Evolutionary conservation across 352 stramenopile genomes (phyloP), one percentile per base, ranked within the genome.

Genomic region (Phytophthora meadii): DNA sequence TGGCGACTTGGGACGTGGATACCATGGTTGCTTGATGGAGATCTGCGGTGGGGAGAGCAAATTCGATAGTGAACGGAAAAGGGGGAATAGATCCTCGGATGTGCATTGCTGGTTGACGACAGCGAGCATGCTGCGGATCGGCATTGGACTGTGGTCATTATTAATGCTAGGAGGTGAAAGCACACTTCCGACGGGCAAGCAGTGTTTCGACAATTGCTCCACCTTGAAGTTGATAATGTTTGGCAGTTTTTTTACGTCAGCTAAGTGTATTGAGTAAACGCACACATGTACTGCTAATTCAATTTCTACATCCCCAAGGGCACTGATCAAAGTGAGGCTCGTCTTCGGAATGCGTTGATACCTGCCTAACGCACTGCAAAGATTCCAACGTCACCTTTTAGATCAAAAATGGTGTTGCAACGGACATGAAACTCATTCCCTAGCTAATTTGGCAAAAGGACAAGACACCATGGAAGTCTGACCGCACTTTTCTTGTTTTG

Each of bases 1-100:
- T 77, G 52, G 65, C 11, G 2, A 54, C n/a, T 49, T 61, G 58
- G n/a, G 42, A 36, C 4, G 61, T 57, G n/a, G 53, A 65, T 14
- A 65, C 56, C 68, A 76, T 76, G 46, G 46, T 24, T 7, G 40
- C 39, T 58, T 54, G 40, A 15, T 22, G 5, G 34, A 28, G 27
- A 48, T 51, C 19, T 60, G 51, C 1, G 55, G 44, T 27, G 37
- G 44, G 28, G n/a, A 25, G 37, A 42, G 30, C 36, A 39, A 61
- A 72, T 63, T 57, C 37, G 25, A 24, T 54, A 67, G 57, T 72
- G 57, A 52, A 17, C 27, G 46, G 32, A 36, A 36, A 36, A 14
- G 30, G 42, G 27, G 37, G 19, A 56, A 12, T 36, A 39, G 14
- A 15, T 17, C 24, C 15, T 44, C 11, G 22, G 50, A 56, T 55